Conservation (phyloP, 2,329 filamentous ascomycete species). For the Ceratocystis eucalypticola region DNA sequence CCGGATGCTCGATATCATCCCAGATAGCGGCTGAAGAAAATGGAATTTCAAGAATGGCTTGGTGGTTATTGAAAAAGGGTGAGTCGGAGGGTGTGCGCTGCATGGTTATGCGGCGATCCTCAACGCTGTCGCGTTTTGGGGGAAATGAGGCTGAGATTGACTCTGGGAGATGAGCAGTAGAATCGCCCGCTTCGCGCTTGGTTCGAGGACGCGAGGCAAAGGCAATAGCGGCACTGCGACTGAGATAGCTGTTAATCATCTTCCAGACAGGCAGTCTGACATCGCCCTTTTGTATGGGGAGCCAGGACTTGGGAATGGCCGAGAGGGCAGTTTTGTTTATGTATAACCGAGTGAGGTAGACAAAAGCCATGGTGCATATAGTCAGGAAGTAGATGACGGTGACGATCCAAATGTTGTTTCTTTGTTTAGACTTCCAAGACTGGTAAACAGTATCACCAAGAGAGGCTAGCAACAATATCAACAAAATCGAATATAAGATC, state of each 20-base stretch:
- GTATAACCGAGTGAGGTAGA: conserved; percentile 76
- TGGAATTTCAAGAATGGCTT: neutral
- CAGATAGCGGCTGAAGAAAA: conserved; percentile 37
- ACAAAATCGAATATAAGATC: conserved; percentile 57
- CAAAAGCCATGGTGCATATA: conserved; percentile 52
- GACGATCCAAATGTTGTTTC: conserved; percentile 74
- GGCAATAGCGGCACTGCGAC: conserved; percentile 66
- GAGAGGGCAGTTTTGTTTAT: conserved; percentile 67
- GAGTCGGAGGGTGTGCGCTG: neutral
- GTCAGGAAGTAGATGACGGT: conserved; percentile 63
- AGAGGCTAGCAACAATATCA: conserved; percentile 62
- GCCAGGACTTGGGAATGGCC: conserved; percentile 73
- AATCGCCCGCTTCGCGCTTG: neutral
- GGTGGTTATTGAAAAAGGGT: neutral
- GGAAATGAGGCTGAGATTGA: neutral
- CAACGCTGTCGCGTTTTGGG: neutral
- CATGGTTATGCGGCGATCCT: neutral
- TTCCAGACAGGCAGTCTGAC: conserved; percentile 59
- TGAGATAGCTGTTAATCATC: conserved; percentile 59
- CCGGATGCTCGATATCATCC: conserved; percentile 73
- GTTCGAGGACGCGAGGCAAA: conserved; percentile 60
- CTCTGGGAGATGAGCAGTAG: neutral
- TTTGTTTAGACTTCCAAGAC: conserved; percentile 49
- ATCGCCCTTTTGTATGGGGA: conserved; percentile 76
- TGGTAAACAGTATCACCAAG: conserved; percentile 72